phyloP scores from a whole-genome alignment of 768 basidiomycete genomes.

The Hortiboletus campestris region DNA sequence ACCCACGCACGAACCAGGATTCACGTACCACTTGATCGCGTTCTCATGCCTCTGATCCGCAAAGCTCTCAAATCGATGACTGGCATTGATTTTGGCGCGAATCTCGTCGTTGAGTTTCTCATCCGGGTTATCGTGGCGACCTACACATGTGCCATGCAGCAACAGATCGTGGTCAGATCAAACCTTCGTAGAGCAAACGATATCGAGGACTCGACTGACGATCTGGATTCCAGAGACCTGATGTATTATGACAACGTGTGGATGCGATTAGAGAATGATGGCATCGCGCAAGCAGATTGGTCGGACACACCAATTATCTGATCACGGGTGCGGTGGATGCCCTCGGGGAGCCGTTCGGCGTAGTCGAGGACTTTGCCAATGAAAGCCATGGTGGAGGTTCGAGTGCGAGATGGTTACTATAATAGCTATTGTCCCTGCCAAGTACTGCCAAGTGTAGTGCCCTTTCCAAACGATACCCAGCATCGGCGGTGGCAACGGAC shows the following conservation, averaged over 20 bases:
- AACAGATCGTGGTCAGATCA: background rate
- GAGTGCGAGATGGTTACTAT: background rate
- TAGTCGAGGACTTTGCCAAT: constrained; percentile 36
- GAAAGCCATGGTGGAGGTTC: constrained; percentile 37
- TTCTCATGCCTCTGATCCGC: constrained; percentile 69
- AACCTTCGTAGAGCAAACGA: background rate
- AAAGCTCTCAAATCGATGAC: constrained; percentile 86
- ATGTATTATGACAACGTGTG: background rate
- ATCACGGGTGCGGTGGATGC: constrained; percentile 35
- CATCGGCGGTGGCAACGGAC: background rate
- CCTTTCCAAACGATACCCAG: background rate
- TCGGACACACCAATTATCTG: constrained; percentile 35
- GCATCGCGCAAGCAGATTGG: background rate
- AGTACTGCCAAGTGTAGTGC: background rate
- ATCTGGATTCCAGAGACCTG: constrained; percentile 35
- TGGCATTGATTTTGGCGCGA: constrained; percentile 68
- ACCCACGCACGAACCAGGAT: background rate
- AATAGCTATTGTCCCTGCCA: background rate
- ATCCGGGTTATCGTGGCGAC: constrained; percentile 73
- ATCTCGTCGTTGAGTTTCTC: constrained; percentile 72
- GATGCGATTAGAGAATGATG: background rate
- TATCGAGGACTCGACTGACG: constrained; percentile 28
- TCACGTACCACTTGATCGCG: constrained; percentile 73
- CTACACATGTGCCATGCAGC: constrained; percentile 13
- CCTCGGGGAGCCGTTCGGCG: constrained; percentile 39